Evolutionary conservation across 345 rosid genomes (phyloP).

Genomic region (Cardamine occulta): DNA sequence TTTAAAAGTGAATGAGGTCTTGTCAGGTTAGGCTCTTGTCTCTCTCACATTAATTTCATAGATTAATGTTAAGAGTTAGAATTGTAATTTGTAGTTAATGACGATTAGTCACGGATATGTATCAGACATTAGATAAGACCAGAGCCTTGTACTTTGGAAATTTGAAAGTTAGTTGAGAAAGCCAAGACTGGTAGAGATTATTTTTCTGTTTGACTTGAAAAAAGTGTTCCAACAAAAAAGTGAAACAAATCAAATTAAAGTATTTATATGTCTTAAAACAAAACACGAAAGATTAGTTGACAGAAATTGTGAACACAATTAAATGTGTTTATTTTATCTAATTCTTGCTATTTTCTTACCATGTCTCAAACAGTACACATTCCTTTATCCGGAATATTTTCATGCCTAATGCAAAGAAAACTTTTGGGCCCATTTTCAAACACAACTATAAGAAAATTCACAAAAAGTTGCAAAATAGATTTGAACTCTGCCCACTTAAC

Average conservation of each 20-base stretch:
- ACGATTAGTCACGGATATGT: background rate
- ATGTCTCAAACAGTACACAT: no score
- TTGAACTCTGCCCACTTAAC: no score
- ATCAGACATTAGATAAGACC: constrained; percentile 20
- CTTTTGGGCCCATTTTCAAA: no score
- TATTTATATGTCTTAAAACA: background rate
- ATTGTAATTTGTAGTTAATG: background rate
- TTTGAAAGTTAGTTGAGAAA: constrained; percentile 44
- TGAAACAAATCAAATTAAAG: background rate
- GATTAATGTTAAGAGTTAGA: constrained; percentile 1
- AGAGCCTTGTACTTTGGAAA: constrained; percentile 9
- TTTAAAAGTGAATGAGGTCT: background rate
- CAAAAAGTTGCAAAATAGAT: no score
- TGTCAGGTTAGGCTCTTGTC: constrained; percentile 25
- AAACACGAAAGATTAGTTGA: no score
- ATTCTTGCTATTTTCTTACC: no score
- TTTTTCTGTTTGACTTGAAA: constrained; percentile 21
- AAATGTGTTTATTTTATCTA: no score
- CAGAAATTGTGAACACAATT: no score
- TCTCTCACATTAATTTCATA: constrained; percentile 18
- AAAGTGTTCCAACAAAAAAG: constrained; percentile 23
- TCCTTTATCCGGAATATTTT: no score
- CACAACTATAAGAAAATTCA: no score
- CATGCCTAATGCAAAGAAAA: no score
- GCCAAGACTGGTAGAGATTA: constrained; percentile 21